These are phyloP conservation scores for Dissoconium aciculare DNA, from an alignment of 2,329 filamentous ascomycete species.

Conservation along the genomic window DNA sequence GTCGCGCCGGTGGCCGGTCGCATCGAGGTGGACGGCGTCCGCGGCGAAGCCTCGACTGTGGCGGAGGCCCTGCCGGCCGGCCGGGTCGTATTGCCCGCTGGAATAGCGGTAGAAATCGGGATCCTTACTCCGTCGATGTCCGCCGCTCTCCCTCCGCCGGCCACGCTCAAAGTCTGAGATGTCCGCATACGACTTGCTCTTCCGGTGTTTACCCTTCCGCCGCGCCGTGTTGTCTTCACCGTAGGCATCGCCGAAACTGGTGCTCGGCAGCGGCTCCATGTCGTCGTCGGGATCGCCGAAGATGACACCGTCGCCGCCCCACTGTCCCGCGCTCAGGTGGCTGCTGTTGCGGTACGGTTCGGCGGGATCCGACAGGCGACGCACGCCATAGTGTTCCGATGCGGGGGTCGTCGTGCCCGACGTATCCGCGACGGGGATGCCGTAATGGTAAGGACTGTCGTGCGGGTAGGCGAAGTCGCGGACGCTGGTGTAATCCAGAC, in stretches of 20 bases:
- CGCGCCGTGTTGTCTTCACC: constrained; percentile 10
- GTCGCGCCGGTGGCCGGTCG: constrained; percentile 27
- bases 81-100: constrained; percentile 15
- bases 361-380: constrained; percentile 60
- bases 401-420: constrained; percentile 74
- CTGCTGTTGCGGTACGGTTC: constrained; percentile 9
- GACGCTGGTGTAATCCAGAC: constrained; percentile 73
- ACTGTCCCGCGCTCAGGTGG: constrained; percentile 40
- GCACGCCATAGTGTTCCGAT: constrained; percentile 58
- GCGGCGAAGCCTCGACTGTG: constrained; percentile 22
- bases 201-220: constrained; percentile 19
- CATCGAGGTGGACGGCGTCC: too few relatives aligned
- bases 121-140: constrained; percentile 30
- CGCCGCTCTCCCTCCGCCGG: constrained; percentile 36
- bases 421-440: constrained; percentile 54
- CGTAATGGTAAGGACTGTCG: constrained; percentile 80
- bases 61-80: constrained; percentile 18
- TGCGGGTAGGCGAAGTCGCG: constrained; percentile 88
- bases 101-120: constrained; percentile 23
- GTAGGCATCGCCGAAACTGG: constrained; percentile 20
- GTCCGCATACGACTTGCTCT: constrained; percentile 62
- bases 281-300: constrained; percentile 16
- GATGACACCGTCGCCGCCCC: constrained; percentile 23
- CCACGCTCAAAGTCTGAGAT: constrained; percentile 61
- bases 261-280: constrained; percentile 21